Evolutionary conservation across 148 eudicot species (phyloP).

Genomic region (Silene conica): DNA sequence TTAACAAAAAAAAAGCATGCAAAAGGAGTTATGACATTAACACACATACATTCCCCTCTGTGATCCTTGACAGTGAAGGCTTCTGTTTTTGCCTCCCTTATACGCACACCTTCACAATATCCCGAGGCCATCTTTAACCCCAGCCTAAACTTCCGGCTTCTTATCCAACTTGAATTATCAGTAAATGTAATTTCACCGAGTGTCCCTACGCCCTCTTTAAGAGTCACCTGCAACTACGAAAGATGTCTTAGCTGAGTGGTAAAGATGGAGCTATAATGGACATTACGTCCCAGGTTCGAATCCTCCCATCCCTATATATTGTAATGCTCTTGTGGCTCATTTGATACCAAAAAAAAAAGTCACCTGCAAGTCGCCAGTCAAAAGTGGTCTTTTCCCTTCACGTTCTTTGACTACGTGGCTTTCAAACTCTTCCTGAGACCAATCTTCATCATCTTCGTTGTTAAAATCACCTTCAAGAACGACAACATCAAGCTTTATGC

Average conservation of each 20-base stretch:
- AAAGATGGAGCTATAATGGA: too few species aligned
- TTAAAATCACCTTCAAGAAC: slow-evolving; percentile 96
- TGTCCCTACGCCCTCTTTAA: slow-evolving; percentile 94
- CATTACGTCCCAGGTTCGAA: too few species aligned
- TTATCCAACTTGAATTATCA: slow-evolving; percentile 94
- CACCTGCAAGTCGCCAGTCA: slow-evolving; percentile 76
- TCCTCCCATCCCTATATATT: too few species aligned
- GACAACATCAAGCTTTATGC: slow-evolving; percentile 69
- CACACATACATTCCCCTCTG: slow-evolving; percentile 83
- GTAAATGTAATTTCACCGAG: slow-evolving; percentile 91
- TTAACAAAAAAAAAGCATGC: not conserved
- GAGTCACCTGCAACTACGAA: slow-evolving; percentile 56
- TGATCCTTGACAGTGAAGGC: slow-evolving; percentile 95
- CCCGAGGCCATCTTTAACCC: slow-evolving; percentile 80
- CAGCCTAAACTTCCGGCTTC: slow-evolving; percentile 89
- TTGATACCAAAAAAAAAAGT: slow-evolving; percentile 15
- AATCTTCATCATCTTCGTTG: slow-evolving; percentile 86
- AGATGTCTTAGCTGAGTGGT: too few species aligned
- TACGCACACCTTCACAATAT: slow-evolving; percentile 60
- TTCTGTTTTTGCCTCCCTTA: slow-evolving; percentile 93
- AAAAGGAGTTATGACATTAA: not conserved
- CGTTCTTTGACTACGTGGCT: slow-evolving; percentile 90
- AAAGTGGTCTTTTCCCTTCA: slow-evolving; percentile 87
- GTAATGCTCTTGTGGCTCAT: too few species aligned
- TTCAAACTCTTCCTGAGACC: slow-evolving; percentile 83